Percentiles rank a stretch among this genome's conserved stretches.
phyloP scores from a whole-genome alignment of 805 yeast genomes.

The Saccharomyces jurei region DNA sequence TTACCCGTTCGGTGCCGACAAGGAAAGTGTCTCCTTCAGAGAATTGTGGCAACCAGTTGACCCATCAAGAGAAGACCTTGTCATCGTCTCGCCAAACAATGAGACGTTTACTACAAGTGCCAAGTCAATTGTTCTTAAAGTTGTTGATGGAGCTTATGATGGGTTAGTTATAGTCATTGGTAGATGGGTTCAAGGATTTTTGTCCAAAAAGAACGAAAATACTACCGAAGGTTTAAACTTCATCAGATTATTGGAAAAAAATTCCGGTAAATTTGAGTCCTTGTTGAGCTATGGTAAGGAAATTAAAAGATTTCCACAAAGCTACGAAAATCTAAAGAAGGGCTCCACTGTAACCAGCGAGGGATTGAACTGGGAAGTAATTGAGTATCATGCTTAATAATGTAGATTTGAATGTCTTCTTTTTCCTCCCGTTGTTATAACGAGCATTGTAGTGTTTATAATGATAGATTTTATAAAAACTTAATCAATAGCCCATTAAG shows the following conservation, averaged over 20 bases:
- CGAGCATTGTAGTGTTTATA: background rate
- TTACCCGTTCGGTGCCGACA: slow-evolving; percentile 25
- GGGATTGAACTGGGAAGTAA: slow-evolving; percentile 26
- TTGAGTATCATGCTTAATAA: slow-evolving; percentile 17
- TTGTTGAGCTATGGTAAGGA: slow-evolving; percentile 21
- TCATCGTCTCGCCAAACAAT: slow-evolving; percentile 6
- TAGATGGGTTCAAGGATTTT: slow-evolving; percentile 29
- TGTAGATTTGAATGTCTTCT: background rate
- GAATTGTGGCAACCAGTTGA: slow-evolving; percentile 34
- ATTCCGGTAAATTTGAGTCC: slow-evolving; percentile 8
- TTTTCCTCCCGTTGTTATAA: background rate
- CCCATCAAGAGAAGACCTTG: slow-evolving; percentile 16
- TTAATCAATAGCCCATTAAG: background rate
- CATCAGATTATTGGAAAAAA: slow-evolving; percentile 21
- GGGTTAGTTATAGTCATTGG: slow-evolving; percentile 29
- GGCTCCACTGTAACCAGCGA: slow-evolving; percentile 18
- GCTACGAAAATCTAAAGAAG: slow-evolving; percentile 14
- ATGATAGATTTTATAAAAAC: background rate
- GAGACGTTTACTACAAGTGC: slow-evolving; percentile 8
- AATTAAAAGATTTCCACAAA: slow-evolving; percentile 22
- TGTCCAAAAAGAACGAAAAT: slow-evolving; percentile 17
- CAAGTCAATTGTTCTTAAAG: slow-evolving; percentile 21
- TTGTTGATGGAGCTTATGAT: slow-evolving; percentile 18
- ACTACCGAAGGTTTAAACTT: slow-evolving; percentile 21
- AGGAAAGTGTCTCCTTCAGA: slow-evolving; percentile 22